phyloP scores from a whole-genome alignment of 306 rosid species.

The Alnus rubra region DNA sequence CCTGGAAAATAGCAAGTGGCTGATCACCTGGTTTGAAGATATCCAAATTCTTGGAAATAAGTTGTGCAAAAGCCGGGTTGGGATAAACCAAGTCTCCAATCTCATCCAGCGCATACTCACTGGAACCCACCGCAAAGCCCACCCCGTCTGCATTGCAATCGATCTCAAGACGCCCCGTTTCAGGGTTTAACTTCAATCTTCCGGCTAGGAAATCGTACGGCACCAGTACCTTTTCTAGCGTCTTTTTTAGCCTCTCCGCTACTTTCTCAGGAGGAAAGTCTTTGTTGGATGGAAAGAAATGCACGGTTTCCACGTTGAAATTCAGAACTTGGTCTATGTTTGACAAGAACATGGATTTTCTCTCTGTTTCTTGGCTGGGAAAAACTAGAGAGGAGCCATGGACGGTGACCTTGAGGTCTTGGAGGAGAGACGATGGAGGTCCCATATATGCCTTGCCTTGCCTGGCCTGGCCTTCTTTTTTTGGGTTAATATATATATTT shows the following conservation, averaged over 20 bases:
- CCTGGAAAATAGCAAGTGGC: constrained; percentile 52
- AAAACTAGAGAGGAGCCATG: constrained; percentile 40
- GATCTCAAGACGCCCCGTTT: constrained; percentile 55
- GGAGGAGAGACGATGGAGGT: constrained; percentile 6
- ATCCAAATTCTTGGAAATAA: constrained; percentile 48
- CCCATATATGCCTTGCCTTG: too few relatives aligned
- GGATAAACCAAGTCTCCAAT: constrained; percentile 72
- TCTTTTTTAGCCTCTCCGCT: constrained; percentile 39
- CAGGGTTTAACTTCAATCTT: constrained; percentile 43
- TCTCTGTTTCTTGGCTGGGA: constrained; percentile 50
- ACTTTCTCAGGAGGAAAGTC: constrained; percentile 42
- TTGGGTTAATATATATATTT: too few relatives aligned
- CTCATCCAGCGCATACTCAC: constrained; percentile 48
- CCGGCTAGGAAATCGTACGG: constrained; percentile 64
- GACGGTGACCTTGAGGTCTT: constrained; percentile 57
- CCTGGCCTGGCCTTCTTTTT: too few relatives aligned
- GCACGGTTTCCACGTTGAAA: constrained; percentile 64
- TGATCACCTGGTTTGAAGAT: constrained; percentile 42
- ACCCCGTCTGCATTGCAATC: constrained; percentile 64
- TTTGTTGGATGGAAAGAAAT: constrained; percentile 51
- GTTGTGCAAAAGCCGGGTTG: constrained; percentile 63
- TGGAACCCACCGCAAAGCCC: constrained; percentile 66
- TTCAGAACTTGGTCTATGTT: constrained; percentile 77
- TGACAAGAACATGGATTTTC: constrained; percentile 58
- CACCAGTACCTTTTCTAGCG: constrained; percentile 51